These are phyloP conservation scores for Colletotrichum sp. DNA, from an alignment of 2,329 filamentous ascomycete species.

Conservation along the genomic window DNA sequence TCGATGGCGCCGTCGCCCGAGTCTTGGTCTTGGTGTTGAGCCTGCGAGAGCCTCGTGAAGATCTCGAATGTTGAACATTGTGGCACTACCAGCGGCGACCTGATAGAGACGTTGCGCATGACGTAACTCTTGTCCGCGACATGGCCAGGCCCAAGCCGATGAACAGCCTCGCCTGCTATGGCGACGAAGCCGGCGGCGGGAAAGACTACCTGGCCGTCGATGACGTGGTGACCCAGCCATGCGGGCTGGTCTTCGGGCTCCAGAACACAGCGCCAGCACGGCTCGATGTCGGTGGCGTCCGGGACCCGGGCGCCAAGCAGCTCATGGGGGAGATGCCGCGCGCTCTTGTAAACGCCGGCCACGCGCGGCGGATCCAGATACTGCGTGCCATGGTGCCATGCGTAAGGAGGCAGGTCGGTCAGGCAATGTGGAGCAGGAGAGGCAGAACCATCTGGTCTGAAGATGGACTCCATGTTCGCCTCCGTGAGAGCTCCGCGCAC, in stretches of 20 bases:
- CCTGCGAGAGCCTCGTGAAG: neutral
- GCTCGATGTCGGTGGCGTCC: neutral
- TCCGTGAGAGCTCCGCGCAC: neutral
- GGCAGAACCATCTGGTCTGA: neutral
- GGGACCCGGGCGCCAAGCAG: neutral
- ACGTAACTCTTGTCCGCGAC: conserved; percentile 20
- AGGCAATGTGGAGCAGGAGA: neutral
- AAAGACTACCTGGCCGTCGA: neutral
- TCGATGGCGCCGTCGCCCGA: neutral
- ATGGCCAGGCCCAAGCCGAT: neutral
- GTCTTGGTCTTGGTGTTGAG: neutral
- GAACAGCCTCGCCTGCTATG: neutral
- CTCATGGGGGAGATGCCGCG: neutral
- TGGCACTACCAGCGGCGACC: conserved; percentile 31
- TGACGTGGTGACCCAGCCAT: neutral
- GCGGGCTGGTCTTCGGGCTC: neutral
- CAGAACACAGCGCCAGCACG: neutral
- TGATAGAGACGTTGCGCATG: conserved; percentile 32
- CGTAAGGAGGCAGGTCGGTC: neutral
- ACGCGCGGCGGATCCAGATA: neutral
- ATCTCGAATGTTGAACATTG: neutral
- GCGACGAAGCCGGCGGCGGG: neutral
- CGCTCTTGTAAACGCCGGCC: neutral
- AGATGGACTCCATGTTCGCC: neutral
- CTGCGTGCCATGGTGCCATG: neutral